Evolutionary conservation across 768 basidiomycete species (phyloP), one percentile per base, ranked within the genome.

Genomic region (Auriscalpium vulgare): DNA sequence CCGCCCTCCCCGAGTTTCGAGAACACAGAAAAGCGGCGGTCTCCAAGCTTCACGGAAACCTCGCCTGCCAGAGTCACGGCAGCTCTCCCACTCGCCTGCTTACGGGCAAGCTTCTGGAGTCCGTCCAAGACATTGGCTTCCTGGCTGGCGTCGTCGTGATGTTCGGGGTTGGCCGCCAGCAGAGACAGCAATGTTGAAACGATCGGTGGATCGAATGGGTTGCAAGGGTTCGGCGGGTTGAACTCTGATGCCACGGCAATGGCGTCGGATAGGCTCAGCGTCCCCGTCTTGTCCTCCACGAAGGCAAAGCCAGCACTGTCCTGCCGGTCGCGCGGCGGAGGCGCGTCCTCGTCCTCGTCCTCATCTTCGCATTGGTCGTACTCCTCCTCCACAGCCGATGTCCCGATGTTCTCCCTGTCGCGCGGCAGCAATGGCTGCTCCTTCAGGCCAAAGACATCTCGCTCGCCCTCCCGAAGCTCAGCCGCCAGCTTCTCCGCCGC

Each of bases 1-100:
- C 95, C 92, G 6, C 97, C 97, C 72, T 99, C 97, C 16, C 97
- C 97, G 21, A 99, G 77, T 69, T 98, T 99, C 59, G 88, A 88
- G 3, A 77, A 72, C 4, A 97, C 82, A 53, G 79, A 79, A 65
- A 88, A 92, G 52, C 74, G 74, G 56, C 78, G 80, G 3, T 78
- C 85, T 47, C 76, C 76, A n/a, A 97, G 72, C 16, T 71, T 72
- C 44, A 98, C 67, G 19, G 79, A 63, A 67, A 87, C 77, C 21
- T 66, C 68, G 38, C 72, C 70, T 3, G 75, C 67, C 8, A 70
- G 65, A 65, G 69, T 43, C 70, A 73, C 37, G 57, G 63, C 66
- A 47, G 68, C 67, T 50, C 63, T 68, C 3, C 66, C 67, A 55
- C 67, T 71, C 17, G 60, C 67, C 53, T 66, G 63, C 59, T 72